Conservation (phyloP, 176 grass and related monocot species). For the Dactylis glomerata region DNA sequence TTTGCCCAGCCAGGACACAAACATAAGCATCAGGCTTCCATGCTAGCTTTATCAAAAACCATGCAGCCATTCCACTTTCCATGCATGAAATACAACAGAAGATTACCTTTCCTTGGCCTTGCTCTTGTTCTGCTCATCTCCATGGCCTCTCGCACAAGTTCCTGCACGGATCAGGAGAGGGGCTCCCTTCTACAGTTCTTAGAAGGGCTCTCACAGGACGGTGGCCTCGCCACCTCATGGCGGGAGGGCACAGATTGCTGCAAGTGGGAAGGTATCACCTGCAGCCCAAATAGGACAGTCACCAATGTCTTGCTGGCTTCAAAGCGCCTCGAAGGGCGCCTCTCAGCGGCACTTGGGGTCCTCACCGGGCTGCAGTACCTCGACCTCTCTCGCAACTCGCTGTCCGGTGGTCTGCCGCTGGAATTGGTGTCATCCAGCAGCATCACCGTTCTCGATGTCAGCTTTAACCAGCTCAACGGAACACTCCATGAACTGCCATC, state of each 20-base stretch:
- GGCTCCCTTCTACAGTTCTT: slow-evolving; percentile 39
- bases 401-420: background rate
- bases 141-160: background rate
- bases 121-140: slow-evolving; percentile 17
- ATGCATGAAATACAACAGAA: background rate
- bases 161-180: slow-evolving; percentile 35
- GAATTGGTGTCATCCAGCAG: background rate
- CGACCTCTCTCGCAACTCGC: slow-evolving; percentile 20
- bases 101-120: background rate
- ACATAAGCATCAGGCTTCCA: background rate
- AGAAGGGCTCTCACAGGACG: background rate
- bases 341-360: background rate
- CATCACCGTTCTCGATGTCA: slow-evolving; percentile 15
- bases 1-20: background rate
- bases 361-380: slow-evolving; percentile 11
- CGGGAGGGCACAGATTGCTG: slow-evolving; percentile 29
- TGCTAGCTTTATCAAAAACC: slow-evolving; percentile 6
- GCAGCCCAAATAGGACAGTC: background rate
- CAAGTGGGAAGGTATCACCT: slow-evolving; percentile 43
- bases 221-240: slow-evolving; percentile 22
- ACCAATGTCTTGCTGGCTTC: background rate
- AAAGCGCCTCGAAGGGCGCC: background rate
- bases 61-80: slow-evolving; percentile 19
- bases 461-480: slow-evolving; percentile 21
- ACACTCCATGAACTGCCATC: background rate